Base-by-base conservation (phyloP, 768 basidiomycete species). In the Tylopilus vinaceipallidus region DNA sequence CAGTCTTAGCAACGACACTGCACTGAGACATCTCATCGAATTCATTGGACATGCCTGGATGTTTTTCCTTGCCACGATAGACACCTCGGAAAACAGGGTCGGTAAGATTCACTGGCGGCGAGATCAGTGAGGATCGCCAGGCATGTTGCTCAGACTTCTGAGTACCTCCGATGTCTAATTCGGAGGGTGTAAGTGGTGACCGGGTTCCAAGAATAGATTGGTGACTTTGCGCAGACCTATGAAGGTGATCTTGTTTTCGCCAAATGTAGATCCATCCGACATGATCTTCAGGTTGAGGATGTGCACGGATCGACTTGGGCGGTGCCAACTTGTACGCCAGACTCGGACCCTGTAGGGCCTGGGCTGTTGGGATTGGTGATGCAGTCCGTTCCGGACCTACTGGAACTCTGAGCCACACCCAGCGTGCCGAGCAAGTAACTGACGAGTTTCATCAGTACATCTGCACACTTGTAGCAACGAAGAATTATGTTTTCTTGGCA, bases 11-110 rank as follows among this genome's bases (percentile, higher is more conserved):
- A 34, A 43, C 11, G 24, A 20, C 20, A 10, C 20, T 36, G 23
- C 23, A 14, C 27, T 14, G 20, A 32, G 8, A 32, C 26, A 13
- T 30, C 16, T 16, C 19, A 3, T 24, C 30, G 37, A 6, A 39
- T 24, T 26, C 8, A 36, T 22, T 45, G 22, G 27, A 60, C 64
- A 24, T 45, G 74, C 81, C 78, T 48, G 78, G 65, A 42, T 83
- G 82, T 59, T 77, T 78, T 47, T 64, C 60, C 50, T 71, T 75
- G 13, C 79, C 75, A 39, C 66, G 75, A 58, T 83, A 73, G 20
- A 66, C 56, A 30, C 82, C 82, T 52, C 71, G 72, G 56, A 83
- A 83, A 8, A 81, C 72, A 6, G 77, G 78, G 56, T 84, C 82
- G 14, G 79, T 81, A 42, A 84, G 67, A 57, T 80, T 79, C 11